Evolutionary conservation across 352 stramenopile genomes (phyloP), one percentile per base, ranked within the genome.

Genomic region (Pythium phragmitis): DNA sequence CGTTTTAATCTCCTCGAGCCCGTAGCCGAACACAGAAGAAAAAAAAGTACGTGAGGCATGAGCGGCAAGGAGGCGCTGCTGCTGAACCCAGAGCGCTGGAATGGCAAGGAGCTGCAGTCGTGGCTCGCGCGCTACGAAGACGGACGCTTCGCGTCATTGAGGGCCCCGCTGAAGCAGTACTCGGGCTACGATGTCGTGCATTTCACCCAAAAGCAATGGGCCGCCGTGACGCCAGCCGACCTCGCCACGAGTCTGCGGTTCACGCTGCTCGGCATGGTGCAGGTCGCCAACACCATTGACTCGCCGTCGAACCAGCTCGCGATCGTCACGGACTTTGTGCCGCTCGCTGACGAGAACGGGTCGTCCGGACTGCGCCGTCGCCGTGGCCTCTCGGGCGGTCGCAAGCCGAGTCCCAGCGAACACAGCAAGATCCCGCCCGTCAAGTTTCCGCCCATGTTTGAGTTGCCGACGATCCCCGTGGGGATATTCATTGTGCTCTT

Each of bases 211-310:
- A 63, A 75, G 7, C 70, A 82, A 7, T 93, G 87, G 84, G 77
- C 74, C 3, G 37, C 76, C 48, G 62, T 93, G 17, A 65, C 82
- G 47, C 87, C 85, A 6, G 65, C 72, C 17, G 75, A 91, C 46
- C 68, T 96, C 41, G 85, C 85, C 5, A 89, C 74, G 17, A 93
- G 85, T 26, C 76, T 94, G 45, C 87, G 87, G 41, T 96, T 93
- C 69, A 96, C 87, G 58, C 70, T 96, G 19, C 67, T 96, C 17
- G 87, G 85, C 13, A 96, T 96, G 87, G 75, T 91, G 37, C 87
- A 96, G 55, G 82, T 96, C 39, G 83, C 85, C 16, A 77, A 76
- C 12, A 66, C 74, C 21, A 49, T 54, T 28, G 81, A 91, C 8
- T 82, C 84, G 33, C 66, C 75, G 1, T 57, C 56, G 45, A 34